These are phyloP conservation scores for Cladosporium sp. DNA, from an alignment of 2,329 filamentous ascomycete genomes.

Conservation along the genomic window DNA sequence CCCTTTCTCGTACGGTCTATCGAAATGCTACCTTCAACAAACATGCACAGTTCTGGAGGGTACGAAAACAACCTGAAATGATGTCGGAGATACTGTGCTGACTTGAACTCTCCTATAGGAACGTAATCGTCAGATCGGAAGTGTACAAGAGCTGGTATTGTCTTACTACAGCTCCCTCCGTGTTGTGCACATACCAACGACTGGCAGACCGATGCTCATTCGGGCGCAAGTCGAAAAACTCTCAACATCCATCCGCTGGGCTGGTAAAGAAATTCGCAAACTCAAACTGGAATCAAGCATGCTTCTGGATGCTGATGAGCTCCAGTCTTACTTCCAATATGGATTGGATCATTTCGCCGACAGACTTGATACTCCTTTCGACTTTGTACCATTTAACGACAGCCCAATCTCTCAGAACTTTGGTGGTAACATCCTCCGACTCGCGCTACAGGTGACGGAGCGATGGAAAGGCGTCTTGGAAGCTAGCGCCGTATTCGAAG, in stretches of 20 bases:
- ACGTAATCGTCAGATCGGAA: background rate
- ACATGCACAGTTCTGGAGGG: slow-evolving; percentile 42
- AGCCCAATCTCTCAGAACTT: slow-evolving; percentile 48
- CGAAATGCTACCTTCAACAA: slow-evolving; percentile 38
- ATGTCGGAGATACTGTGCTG: slow-evolving; percentile 20
- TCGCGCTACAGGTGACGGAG: slow-evolving; percentile 40
- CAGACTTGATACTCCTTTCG: slow-evolving; percentile 45
- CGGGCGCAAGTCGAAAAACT: slow-evolving; percentile 47
- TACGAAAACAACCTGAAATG: slow-evolving; percentile 26
- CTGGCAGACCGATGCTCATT: slow-evolving; percentile 46
- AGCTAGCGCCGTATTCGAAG: slow-evolving; percentile 39
- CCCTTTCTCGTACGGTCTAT: slow-evolving; percentile 36
- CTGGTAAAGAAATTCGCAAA: slow-evolving; percentile 38
- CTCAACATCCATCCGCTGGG: slow-evolving; percentile 39
- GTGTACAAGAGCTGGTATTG: slow-evolving; percentile 43
- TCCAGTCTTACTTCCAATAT: slow-evolving; percentile 46
- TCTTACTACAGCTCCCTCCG: slow-evolving; percentile 50
- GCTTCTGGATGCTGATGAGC: slow-evolving; percentile 44
- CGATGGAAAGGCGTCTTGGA: slow-evolving; percentile 22
- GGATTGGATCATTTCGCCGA: slow-evolving; percentile 51
- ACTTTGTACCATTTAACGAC: slow-evolving; percentile 47
- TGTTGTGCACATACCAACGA: slow-evolving; percentile 49
- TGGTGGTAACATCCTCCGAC: slow-evolving; percentile 47
- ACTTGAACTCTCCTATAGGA: slow-evolving; percentile 33
- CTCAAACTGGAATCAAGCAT: slow-evolving; percentile 46